Evolutionary conservation across 768 basidiomycete species (phyloP).

Genomic region (Scleroderma bovista): DNA sequence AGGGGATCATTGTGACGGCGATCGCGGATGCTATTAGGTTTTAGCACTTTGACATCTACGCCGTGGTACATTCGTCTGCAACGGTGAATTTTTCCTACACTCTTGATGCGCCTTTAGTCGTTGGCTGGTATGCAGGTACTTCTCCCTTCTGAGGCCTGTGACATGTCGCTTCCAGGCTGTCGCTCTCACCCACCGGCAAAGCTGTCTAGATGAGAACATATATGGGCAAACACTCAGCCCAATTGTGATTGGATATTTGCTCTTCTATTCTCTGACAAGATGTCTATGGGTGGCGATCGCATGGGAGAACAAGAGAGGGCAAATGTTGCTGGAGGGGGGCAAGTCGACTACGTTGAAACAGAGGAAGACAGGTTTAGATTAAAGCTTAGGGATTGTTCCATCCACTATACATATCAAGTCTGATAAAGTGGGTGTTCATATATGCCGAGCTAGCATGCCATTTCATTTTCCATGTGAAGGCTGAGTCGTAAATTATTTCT

Average conservation of each 20-base stretch:
- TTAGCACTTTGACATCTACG: too few relatives aligned
- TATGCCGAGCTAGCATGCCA: not conserved
- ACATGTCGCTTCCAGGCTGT: too few relatives aligned
- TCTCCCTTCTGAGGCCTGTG: conserved; percentile 42
- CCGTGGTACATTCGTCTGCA: too few relatives aligned
- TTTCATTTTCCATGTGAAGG: not conserved
- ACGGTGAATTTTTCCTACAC: conserved; percentile 3
- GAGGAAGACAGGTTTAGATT: conserved; percentile 19
- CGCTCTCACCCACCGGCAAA: too few relatives aligned
- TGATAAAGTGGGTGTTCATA: conserved; percentile 5
- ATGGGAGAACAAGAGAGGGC: conserved; percentile 44
- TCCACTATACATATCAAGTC: conserved; percentile 25
- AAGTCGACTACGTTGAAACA: conserved; percentile 8
- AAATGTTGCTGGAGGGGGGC: conserved; percentile 16
- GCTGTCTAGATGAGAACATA: conserved; percentile 65
- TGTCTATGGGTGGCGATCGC: conserved; percentile 46
- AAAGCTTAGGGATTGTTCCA: conserved; percentile 27
- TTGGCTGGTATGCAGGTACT: conserved; percentile 54
- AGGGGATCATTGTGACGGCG: too few relatives aligned
- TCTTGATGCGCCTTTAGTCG: conserved; percentile 9
- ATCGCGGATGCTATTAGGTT: too few relatives aligned
- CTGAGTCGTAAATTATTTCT: not conserved
- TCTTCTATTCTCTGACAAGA: conserved; percentile 39
- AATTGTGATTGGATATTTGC: conserved; percentile 54
- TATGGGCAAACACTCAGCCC: conserved; percentile 61